A percentile compares a stretch with the other conserved stretches of the same genome.
These are phyloP conservation scores for Phytopythium kandeliae DNA, from an alignment of 352 stramenopile genomes.

Conservation along the genomic window DNA sequence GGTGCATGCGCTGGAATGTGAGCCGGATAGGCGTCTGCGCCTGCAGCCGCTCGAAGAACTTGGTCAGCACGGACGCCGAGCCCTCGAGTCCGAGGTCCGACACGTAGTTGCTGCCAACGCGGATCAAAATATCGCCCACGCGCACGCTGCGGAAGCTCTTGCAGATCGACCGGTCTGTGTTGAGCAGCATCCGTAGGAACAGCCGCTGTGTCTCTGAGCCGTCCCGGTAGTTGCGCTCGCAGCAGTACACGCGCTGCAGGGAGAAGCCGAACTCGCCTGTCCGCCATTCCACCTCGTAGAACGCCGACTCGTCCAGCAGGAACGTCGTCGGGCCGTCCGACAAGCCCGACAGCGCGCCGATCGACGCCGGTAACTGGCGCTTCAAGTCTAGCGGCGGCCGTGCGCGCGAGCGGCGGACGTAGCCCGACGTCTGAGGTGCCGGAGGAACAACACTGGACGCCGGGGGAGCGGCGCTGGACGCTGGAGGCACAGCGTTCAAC, in stretches of 20 bases:
- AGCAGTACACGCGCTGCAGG: conserved; percentile 61
- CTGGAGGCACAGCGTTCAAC: conserved; percentile 7
- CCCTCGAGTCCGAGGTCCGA: conserved; percentile 60
- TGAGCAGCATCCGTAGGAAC: conserved; percentile 69
- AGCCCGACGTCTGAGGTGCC: conserved; percentile 13
- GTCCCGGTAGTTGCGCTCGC: conserved; percentile 21
- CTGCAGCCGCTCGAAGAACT: conserved; percentile 60
- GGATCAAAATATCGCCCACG: conserved; percentile 58
- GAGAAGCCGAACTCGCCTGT: conserved; percentile 69
- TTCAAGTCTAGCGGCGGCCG: conserved; percentile 42
- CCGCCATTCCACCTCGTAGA: conserved; percentile 62
- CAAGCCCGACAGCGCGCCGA: conserved; percentile 51
- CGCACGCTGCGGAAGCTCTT: conserved; percentile 53
- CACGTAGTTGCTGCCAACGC: conserved; percentile 47
- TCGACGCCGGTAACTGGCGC: conserved; percentile 51
- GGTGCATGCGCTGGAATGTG: conserved; percentile 64
- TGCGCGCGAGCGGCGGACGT: conserved; percentile 33
- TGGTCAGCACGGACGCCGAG: conserved; percentile 48
- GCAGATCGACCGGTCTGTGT: conserved; percentile 67
- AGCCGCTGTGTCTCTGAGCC: conserved; percentile 24
- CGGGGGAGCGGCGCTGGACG: too few relatives aligned
- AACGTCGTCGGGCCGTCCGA: conserved; percentile 57
- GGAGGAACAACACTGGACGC: conserved; percentile 13
- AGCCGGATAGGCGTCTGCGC: conserved; percentile 47
- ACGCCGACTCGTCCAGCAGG: conserved; percentile 34